phyloP scores from a whole-genome alignment of 2,329 filamentous ascomycete species.

The Sporothrix phasma region DNA sequence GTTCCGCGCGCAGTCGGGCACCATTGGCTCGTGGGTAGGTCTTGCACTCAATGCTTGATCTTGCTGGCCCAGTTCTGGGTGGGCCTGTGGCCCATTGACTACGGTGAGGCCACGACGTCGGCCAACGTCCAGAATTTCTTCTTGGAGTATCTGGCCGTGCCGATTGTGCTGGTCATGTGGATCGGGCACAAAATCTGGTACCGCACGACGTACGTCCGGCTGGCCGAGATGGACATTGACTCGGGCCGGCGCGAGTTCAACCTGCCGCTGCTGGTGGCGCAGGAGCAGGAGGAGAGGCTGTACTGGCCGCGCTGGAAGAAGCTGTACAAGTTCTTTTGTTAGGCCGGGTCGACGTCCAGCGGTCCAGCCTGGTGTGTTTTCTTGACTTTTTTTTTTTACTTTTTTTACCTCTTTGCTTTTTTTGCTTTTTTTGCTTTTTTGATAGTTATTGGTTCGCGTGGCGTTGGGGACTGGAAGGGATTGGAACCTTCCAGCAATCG shows the following conservation, averaged over 20 bases:
- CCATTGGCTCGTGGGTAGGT: slow-evolving; percentile 71
- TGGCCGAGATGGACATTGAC: slow-evolving; percentile 72
- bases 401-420: background rate
- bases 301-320: slow-evolving; percentile 70
- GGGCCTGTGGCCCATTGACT: slow-evolving; percentile 64
- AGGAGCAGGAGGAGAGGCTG: slow-evolving; percentile 66
- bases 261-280: slow-evolving; percentile 63
- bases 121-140: slow-evolving; percentile 60
- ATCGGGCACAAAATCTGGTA: slow-evolving; percentile 66
- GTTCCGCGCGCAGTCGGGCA: slow-evolving; percentile 69
- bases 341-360: no score
- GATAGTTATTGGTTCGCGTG: slow-evolving; percentile 2
- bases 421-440: background rate
- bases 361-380: background rate
- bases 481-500: background rate
- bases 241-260: slow-evolving; percentile 82
- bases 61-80: slow-evolving; percentile 83
- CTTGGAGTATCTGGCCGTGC: slow-evolving; percentile 58
- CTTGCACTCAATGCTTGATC: slow-evolving; percentile 66
- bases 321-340: slow-evolving; percentile 65
- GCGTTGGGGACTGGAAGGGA: slow-evolving; percentile 8
- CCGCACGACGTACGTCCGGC: slow-evolving; percentile 55
- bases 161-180: slow-evolving; percentile 59
- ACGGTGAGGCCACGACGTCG: slow-evolving; percentile 32
- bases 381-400: background rate